Base-by-base conservation (phyloP, 495 filamentous ascomycete species). In the Neurospora africana region DNA sequence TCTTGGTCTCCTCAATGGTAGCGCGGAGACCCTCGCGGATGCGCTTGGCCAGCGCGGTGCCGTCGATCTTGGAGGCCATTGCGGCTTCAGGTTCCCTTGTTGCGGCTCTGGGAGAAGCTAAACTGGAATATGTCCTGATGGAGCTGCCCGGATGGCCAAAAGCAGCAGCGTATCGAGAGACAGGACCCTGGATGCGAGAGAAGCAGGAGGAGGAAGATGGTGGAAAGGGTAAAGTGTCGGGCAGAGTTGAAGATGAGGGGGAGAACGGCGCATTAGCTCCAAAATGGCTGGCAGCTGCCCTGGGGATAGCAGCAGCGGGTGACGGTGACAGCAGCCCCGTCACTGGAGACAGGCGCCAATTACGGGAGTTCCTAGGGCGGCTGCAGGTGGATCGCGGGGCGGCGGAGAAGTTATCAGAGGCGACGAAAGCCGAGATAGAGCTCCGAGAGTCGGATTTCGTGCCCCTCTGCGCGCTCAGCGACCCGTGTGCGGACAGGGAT, bases 51-150 rank as follows among this genome's bases (percentile, higher is more conserved):
- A 97, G 94, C 74, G 92, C 92, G 37, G 92, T 97, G 81, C 95
- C 95, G 84, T 99, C 95, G 78, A 99, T 95, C 85, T 92, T 97
- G 78, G 89, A 87, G 73, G 93, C 95, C 75, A 89, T 88, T 93
- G 96, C 97, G 72, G 84, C 83, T 76, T 38, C 37, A 10, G 37
- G 37, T 9, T 83, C 84, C 77, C 78, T 82, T 15, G 53, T 88
- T 93, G 95, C 97, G 72, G 83, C 85, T 78, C 79, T 82, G 69
- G 40, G 23, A 21, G 40, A 15, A 27, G 72, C 72, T 72, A 86
- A 89, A 76, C 78, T 81, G 37, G 79, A 81, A 74, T 82, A 83
- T 36, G 71, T 39, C 68, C 77, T 75, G 73, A 44, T 39, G 36
- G 72, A 71, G 43, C 27, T 58, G 35, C 43, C 27, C 43, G 40